These are phyloP conservation scores for Colletotrichum kahawae DNA, from an alignment of 2,329 filamentous ascomycete genomes.

Conservation along the genomic window DNA sequence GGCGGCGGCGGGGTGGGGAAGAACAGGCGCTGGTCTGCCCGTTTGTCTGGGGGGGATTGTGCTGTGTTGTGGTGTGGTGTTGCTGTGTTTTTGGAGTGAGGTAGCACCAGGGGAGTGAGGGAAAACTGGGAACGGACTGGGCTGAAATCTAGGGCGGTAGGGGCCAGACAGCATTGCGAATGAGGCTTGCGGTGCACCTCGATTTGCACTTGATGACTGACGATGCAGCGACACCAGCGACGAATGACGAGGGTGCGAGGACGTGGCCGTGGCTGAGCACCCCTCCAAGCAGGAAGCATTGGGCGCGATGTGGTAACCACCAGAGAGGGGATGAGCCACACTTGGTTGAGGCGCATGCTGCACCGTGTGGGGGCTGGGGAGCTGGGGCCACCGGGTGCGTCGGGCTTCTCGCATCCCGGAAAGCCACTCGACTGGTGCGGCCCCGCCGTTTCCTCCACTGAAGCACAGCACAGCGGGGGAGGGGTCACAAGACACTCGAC, in stretches of 20 bases:
- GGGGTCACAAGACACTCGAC: not conserved
- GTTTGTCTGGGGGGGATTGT: not conserved
- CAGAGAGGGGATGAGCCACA: not conserved
- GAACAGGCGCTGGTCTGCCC: not conserved
- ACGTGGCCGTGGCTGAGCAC: slow-evolving; percentile 18
- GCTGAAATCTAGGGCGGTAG: not conserved
- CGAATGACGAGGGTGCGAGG: not conserved
- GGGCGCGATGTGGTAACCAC: no score
- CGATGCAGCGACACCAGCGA: not conserved
- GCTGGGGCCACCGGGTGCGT: not conserved
- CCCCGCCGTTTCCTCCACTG: not conserved
- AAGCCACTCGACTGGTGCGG: not conserved
- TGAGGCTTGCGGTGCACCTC: slow-evolving; percentile 7
- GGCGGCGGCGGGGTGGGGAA: not conserved
- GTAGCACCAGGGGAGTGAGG: not conserved
- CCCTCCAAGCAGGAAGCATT: not conserved
- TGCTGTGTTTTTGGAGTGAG: not conserved
- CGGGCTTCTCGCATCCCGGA: not conserved
- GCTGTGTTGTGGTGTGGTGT: not conserved
- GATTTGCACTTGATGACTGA: not conserved
- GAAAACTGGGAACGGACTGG: not conserved
- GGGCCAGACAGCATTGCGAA: not conserved
- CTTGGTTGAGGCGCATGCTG: not conserved
- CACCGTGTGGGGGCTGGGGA: not conserved
- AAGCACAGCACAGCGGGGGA: not conserved